phyloP scores from a whole-genome alignment of 768 basidiomycete genomes.

The Trametes gibbosa region DNA sequence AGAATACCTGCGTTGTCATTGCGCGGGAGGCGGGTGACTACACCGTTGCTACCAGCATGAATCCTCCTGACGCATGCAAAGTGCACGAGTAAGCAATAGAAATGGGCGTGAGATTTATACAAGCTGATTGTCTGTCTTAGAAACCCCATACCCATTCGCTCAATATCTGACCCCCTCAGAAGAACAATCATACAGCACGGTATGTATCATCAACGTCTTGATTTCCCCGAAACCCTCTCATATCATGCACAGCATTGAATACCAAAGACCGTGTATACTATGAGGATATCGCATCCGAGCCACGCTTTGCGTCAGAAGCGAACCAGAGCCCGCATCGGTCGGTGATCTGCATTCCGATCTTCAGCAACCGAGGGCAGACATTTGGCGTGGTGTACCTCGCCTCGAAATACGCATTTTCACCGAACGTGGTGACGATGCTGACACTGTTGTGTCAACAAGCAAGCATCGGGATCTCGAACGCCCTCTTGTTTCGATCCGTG shows the following conservation, averaged over 20 bases:
- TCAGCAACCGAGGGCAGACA: constrained; percentile 73
- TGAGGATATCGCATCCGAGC: constrained; percentile 61
- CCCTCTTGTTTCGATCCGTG: constrained; percentile 70
- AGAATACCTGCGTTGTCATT: constrained; percentile 66
- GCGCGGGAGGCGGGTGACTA: constrained; percentile 70
- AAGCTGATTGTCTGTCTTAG: constrained; percentile 31
- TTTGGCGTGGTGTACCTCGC: constrained; percentile 70
- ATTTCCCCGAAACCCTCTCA: background rate
- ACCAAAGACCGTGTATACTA: constrained; percentile 59
- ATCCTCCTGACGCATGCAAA: constrained; percentile 55
- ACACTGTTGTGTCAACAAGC: constrained; percentile 72
- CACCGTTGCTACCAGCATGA: constrained; percentile 65
- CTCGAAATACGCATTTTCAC: constrained; percentile 62
- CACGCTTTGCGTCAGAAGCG: constrained; percentile 68
- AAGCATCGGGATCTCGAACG: constrained; percentile 72
- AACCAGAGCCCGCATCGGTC: constrained; percentile 58
- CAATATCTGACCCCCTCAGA: constrained; percentile 58
- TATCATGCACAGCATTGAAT: constrained; percentile 49
- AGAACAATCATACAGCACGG: constrained; percentile 67
- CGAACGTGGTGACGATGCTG: constrained; percentile 57
- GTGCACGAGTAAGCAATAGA: constrained; percentile 58
- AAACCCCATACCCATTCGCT: constrained; percentile 58
- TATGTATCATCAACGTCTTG: constrained; percentile 31
- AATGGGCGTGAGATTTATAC: background rate
- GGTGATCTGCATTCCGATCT: constrained; percentile 67